Conservation (phyloP, 2,329 filamentous ascomycete species). For the Cladorrhinum sp. region DNA sequence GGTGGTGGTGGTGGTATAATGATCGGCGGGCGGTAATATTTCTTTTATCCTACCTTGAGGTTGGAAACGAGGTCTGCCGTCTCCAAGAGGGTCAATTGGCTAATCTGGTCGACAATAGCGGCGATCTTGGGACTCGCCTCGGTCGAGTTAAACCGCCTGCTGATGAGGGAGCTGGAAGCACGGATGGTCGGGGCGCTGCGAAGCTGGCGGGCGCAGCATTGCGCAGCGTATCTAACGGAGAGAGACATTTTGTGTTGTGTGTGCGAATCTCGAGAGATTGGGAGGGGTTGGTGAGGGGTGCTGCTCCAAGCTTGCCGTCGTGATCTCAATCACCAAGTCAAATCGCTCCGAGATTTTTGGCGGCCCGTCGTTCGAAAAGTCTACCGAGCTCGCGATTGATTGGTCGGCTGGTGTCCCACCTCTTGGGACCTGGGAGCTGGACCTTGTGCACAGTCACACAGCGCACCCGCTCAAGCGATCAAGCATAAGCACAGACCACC, state of each 20-base stretch:
- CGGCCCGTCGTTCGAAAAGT: conserved; percentile 25
- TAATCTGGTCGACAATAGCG: conserved; percentile 96
- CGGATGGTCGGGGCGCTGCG: conserved; percentile 45
- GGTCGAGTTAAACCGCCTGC: conserved; percentile 84
- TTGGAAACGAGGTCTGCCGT: conserved; percentile 92
- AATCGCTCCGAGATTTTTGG: conserved; percentile 22
- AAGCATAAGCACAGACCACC: neutral
- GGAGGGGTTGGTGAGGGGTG: conserved; percentile 3
- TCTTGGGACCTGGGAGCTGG: neutral
- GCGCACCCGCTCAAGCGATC: neutral
- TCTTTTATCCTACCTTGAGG: conserved; percentile 69
- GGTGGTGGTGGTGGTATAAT: neutral
- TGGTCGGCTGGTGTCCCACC: conserved; percentile 13
- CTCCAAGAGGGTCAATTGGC: conserved; percentile 94
- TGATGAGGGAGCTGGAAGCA: conserved; percentile 43
- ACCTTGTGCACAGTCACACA: neutral
- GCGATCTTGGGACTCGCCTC: conserved; percentile 88
- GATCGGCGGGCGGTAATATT: neutral
- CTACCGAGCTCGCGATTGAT: conserved; percentile 19
- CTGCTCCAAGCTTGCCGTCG: conserved; percentile 12
- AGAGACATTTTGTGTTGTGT: conserved; percentile 52
- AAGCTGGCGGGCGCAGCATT: conserved; percentile 62
- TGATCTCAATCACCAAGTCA: conserved; percentile 19
- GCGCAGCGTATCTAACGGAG: conserved; percentile 61
- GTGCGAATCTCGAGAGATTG: neutral